A percentile compares a stretch with the other conserved stretches of the same genome.
Conservation (phyloP, 208 protist genomes). For the Wallacemonas rigidus region DNA sequence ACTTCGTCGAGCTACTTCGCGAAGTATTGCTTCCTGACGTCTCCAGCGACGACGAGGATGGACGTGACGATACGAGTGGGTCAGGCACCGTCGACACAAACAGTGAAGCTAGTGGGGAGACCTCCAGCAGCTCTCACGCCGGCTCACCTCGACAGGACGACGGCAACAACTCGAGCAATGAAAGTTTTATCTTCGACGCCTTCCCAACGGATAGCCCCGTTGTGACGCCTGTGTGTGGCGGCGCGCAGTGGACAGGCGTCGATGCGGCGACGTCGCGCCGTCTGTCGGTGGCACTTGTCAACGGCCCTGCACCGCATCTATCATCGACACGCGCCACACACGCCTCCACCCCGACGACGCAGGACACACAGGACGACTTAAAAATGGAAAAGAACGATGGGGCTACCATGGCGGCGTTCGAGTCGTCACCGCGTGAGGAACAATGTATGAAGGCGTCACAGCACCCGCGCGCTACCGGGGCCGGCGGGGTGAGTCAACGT, state of each 20-base stretch:
- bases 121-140: too few relatives aligned
- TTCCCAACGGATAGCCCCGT: not conserved
- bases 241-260: not conserved
- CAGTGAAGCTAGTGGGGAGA: not conserved
- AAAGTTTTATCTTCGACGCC: not conserved
- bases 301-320: not conserved
- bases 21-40: slow-evolving; percentile 11
- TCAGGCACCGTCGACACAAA: not conserved
- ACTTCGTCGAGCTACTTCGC: slow-evolving; percentile 5
- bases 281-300: not conserved
- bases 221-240: not conserved
- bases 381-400: too few relatives aligned
- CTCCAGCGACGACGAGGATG: slow-evolving; percentile 11
- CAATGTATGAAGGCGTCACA: too few relatives aligned
- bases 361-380: too few relatives aligned
- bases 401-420: too few relatives aligned
- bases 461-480: too few relatives aligned
- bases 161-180: not conserved
- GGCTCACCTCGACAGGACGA: too few relatives aligned
- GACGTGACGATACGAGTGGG: not conserved
- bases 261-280: not conserved
- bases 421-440: too few relatives aligned
- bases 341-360: too few relatives aligned
- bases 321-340: too few relatives aligned
- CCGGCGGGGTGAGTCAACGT: too few relatives aligned